Conservation (phyloP, 768 basidiomycete species). For the Grammothele lineata region DNA sequence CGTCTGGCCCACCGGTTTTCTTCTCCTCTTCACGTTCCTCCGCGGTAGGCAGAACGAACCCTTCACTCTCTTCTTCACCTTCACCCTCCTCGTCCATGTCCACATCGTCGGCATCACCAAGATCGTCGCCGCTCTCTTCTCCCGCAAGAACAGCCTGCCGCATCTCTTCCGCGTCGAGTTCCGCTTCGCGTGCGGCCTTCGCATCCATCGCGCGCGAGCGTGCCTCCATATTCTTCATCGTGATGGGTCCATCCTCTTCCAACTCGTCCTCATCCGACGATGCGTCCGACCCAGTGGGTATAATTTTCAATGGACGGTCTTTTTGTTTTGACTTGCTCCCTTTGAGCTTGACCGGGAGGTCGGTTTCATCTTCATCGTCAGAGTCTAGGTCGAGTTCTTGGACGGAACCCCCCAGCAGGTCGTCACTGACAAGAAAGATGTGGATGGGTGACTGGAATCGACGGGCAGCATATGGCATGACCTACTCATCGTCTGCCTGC, state of each 20-base stretch:
- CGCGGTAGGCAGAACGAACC: slow-evolving; percentile 64
- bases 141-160: slow-evolving; percentile 46
- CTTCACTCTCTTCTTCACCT: slow-evolving; percentile 35
- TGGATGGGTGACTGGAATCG: background rate
- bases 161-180: slow-evolving; percentile 63
- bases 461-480: too few species aligned
- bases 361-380: slow-evolving; percentile 46
- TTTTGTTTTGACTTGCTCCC: slow-evolving; percentile 51
- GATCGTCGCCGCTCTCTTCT: slow-evolving; percentile 48
- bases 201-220: slow-evolving; percentile 76
- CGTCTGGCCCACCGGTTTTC: slow-evolving; percentile 61
- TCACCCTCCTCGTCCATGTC: slow-evolving; percentile 32
- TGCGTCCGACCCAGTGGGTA: slow-evolving; percentile 47
- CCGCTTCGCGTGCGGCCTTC: slow-evolving; percentile 60
- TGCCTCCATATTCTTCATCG: slow-evolving; percentile 78
- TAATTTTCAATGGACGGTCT: slow-evolving; percentile 43
- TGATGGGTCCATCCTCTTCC: slow-evolving; percentile 49
- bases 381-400: slow-evolving; percentile 65
- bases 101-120: slow-evolving; percentile 38
- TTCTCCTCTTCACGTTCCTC: slow-evolving; percentile 74
- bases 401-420: slow-evolving; percentile 43
- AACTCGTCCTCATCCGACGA: slow-evolving; percentile 39
- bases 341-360: slow-evolving; percentile 30
- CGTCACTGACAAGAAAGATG: slow-evolving; percentile 44
- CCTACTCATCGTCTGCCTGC: slow-evolving; percentile 36